Evolutionary conservation across 495 filamentous ascomycete species (phyloP).

Genomic region (Choiromyces venosus): DNA sequence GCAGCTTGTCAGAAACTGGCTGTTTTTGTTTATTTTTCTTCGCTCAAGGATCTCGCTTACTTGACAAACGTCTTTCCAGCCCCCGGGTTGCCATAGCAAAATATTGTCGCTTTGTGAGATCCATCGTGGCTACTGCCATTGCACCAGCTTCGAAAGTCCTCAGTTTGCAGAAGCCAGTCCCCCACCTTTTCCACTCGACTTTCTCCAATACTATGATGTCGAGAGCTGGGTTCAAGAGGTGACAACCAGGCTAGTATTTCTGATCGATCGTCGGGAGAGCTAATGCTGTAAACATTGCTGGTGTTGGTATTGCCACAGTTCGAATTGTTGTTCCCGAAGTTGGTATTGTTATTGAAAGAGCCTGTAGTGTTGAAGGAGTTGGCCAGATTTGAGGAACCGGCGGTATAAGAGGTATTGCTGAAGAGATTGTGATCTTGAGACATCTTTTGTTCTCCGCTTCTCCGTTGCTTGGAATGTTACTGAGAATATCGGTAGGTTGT

Average conservation of each 20-base stretch:
- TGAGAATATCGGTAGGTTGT: too few species aligned
- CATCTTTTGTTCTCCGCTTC: too few species aligned
- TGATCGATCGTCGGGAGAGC: not conserved
- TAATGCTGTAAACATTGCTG: not conserved
- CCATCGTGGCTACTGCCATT: not conserved
- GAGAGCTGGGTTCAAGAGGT: not conserved
- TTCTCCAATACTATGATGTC: not conserved
- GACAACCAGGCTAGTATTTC: not conserved
- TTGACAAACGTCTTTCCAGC: not conserved
- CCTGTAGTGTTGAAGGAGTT: not conserved
- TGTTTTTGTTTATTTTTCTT: not conserved
- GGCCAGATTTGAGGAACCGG: not conserved
- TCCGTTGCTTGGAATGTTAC: too few species aligned
- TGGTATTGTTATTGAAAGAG: not conserved
- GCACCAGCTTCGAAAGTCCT: not conserved
- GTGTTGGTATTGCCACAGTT: too few species aligned
- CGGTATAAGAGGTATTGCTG: too few species aligned
- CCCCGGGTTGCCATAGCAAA: not conserved
- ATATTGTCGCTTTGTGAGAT: not conserved
- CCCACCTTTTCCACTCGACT: not conserved
- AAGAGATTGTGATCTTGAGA: too few species aligned
- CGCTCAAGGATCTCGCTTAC: not conserved
- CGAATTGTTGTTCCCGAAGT: too few species aligned
- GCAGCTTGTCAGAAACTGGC: not conserved
- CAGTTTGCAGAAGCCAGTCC: not conserved